A percentile compares a stretch with the other conserved stretches of the same genome.
phyloP scores from a whole-genome alignment of 1,284 basidiomycete species.

The Heterobasidion parviporum region DNA sequence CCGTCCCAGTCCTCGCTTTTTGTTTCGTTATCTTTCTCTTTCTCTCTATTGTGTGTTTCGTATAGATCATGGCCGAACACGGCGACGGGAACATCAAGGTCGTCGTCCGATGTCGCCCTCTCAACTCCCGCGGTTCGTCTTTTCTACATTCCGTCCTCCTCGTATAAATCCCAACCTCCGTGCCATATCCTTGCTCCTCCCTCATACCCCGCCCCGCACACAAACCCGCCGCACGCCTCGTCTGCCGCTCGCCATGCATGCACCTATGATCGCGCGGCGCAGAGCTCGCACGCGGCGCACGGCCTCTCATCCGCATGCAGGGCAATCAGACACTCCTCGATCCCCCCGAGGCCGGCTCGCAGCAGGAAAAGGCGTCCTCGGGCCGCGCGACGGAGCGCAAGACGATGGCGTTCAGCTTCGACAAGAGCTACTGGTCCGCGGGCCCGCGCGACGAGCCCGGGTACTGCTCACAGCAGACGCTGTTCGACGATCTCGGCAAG shows the following conservation, averaged over 20 bases:
- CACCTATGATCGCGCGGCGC: conserved; percentile 3
- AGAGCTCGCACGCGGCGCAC: conserved; percentile 90
- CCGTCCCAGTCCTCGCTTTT: not conserved
- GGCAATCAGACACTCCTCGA: conserved; percentile 87
- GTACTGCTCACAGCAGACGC: conserved; percentile 89
- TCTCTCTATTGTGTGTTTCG: not conserved
- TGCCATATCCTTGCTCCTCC: conserved; percentile 2
- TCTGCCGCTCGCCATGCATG: conserved; percentile 5
- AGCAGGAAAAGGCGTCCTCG: conserved; percentile 35
- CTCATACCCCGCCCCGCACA: not conserved
- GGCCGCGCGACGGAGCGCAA: conserved; percentile 77
- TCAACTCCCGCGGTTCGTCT: conserved; percentile 81
- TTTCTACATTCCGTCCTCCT: conserved; percentile 3
- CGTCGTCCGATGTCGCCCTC: conserved; percentile 91
- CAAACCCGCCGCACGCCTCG: not conserved
- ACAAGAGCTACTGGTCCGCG: conserved; percentile 95
- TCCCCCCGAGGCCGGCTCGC: conserved; percentile 73
- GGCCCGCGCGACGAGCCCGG: conserved; percentile 79
- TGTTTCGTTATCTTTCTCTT: not conserved
- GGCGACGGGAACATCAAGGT: conserved; percentile 92
- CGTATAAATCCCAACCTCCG: conserved; percentile 2
- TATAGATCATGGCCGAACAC: conserved; percentile 43
- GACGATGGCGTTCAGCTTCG: conserved; percentile 85
- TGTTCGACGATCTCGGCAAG: conserved; percentile 92
- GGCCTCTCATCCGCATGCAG: conserved; percentile 87